phyloP scores from a whole-genome alignment of 139 green algal genomes.

The Micractinium conductrix region DNA sequence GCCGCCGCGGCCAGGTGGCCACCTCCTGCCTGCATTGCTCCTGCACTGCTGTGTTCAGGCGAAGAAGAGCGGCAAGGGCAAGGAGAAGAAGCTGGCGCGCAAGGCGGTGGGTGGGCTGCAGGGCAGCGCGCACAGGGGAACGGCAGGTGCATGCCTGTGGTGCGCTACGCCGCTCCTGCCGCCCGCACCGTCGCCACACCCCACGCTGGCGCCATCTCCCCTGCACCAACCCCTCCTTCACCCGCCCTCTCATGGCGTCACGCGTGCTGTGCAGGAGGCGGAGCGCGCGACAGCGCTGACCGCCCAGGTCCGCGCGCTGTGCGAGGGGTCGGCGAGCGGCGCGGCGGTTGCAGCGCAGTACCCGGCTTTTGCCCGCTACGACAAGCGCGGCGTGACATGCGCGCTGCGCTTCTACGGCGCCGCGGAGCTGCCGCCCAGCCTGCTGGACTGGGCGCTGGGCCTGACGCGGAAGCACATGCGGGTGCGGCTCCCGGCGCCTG shows the following conservation, averaged over 20 bases:
- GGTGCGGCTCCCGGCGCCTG: constrained; percentile 5
- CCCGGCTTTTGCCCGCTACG: not conserved
- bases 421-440: not conserved
- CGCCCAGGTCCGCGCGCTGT: not conserved
- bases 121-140: not conserved
- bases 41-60: not conserved
- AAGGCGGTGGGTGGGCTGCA: constrained; percentile 22
- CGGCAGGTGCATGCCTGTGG: not conserved
- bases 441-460: constrained; percentile 39
- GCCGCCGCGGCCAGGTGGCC: no score
- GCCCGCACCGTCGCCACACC: not conserved
- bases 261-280: not conserved
- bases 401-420: constrained; percentile 24
- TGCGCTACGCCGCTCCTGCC: not conserved
- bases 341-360: not conserved
- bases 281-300: not conserved
- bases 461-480: constrained; percentile 50
- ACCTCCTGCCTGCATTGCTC: not conserved
- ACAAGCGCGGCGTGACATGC: not conserved
- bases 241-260: not conserved
- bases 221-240: not conserved
- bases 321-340: not conserved
- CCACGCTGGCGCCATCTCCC: not conserved
- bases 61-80: constrained; percentile 34
- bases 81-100: constrained; percentile 36